Evolutionary conservation across 2,329 filamentous ascomycete species (phyloP).

Genomic region (Clonostachys rosea): DNA sequence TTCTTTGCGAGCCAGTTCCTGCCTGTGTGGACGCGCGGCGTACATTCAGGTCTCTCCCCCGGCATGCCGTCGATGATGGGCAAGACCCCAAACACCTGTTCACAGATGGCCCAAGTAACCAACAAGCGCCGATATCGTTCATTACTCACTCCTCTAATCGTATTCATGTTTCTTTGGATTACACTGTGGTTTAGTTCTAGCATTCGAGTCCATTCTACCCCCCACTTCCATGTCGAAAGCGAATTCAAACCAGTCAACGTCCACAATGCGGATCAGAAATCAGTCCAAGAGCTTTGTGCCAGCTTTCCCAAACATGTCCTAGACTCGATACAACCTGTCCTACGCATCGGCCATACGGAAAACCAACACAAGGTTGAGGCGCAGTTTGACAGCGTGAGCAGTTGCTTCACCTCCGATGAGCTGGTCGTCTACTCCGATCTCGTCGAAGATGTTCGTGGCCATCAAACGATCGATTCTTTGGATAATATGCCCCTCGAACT

Average conservation of each 20-base stretch:
- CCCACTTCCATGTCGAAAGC: constrained; percentile 5
- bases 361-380: constrained; percentile 20
- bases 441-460: constrained; percentile 34
- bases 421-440: constrained; percentile 47
- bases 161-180: no score
- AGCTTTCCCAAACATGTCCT: constrained; percentile 23
- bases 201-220: no score
- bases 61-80: no score
- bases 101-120: no score
- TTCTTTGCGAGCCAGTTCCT: no score
- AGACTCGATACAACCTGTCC: constrained; percentile 21
- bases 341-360: constrained; percentile 24
- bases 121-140: no score
- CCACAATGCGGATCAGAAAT: constrained; percentile 12
- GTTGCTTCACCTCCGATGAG: constrained; percentile 34
- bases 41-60: no score
- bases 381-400: constrained; percentile 46
- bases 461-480: constrained; percentile 37
- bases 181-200: no score
- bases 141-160: no score
- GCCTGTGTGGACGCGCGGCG: no score
- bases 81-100: no score
- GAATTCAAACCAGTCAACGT: constrained; percentile 20
- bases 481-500: constrained; percentile 28
- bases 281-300: constrained; percentile 17